Evolutionary conservation across 306 rosid species (phyloP).

Genomic region (Sphenostylis stenocarpa): DNA sequence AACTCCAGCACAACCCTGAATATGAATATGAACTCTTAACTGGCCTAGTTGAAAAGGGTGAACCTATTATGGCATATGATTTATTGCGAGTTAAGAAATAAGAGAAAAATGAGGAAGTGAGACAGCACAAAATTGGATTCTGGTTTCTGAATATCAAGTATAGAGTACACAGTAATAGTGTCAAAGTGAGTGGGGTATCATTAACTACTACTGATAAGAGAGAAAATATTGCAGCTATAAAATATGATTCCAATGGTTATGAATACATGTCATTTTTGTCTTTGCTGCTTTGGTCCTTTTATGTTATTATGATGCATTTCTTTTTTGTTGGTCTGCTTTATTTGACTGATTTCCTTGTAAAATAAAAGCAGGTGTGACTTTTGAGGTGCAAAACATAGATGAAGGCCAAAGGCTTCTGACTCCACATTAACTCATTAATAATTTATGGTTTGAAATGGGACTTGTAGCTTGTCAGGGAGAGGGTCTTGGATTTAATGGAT

Average conservation of each 20-base stretch:
- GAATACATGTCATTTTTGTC: neutral
- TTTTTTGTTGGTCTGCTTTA: constrained; percentile 28
- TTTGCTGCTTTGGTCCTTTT: constrained; percentile 41
- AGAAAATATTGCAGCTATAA: constrained; percentile 1
- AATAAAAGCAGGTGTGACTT: constrained; percentile 45
- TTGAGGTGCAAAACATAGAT: constrained; percentile 47
- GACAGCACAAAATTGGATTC: constrained; percentile 22
- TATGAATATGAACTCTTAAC: constrained; percentile 8
- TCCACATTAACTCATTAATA: constrained; percentile 31
- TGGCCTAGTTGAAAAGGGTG: constrained; percentile 18
- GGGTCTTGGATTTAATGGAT: neutral
- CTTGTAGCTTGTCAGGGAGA: constrained; percentile 33
- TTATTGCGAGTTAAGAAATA: constrained; percentile 22
- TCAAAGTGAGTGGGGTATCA: constrained; percentile 29
- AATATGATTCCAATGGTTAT: constrained; percentile 27
- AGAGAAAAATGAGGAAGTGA: constrained; percentile 19
- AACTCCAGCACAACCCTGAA: neutral
- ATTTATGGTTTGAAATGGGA: constrained; percentile 26
- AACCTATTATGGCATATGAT: constrained; percentile 6
- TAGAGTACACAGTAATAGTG: constrained; percentile 7
- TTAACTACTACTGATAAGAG: constrained; percentile 21
- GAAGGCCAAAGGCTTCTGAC: constrained; percentile 43
- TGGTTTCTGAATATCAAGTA: constrained; percentile 23
- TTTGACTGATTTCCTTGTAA: constrained; percentile 23
- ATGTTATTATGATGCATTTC: constrained; percentile 36